Conservation (phyloP, 106 monocot species). For the Dendrobium chrysotoxum region DNA sequence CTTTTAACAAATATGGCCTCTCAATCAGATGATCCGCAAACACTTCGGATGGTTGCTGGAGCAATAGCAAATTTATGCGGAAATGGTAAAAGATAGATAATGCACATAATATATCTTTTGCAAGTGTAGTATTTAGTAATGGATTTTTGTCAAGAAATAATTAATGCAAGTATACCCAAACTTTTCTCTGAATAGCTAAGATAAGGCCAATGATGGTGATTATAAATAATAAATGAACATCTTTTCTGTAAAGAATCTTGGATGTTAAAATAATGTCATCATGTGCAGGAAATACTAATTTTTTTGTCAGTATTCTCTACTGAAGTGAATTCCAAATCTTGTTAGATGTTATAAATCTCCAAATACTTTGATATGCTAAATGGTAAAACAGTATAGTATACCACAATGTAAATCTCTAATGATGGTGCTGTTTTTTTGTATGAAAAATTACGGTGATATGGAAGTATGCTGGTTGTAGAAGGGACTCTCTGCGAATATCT, state of each 20-base stretch:
- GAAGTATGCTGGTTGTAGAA: neutral
- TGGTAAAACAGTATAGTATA: neutral
- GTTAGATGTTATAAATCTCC: neutral
- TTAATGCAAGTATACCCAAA: neutral
- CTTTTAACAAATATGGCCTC: slow-evolving; percentile 48
- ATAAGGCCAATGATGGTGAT: neutral
- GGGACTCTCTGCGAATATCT: neutral
- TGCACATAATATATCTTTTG: neutral
- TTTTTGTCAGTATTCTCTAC: neutral
- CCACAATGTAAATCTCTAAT: neutral
- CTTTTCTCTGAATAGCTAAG: neutral
- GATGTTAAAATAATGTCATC: neutral
- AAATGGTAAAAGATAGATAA: slow-evolving; percentile 44
- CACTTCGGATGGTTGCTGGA: slow-evolving; percentile 82
- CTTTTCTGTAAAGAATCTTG: neutral
- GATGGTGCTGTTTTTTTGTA: neutral
- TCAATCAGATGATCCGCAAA: slow-evolving; percentile 61
- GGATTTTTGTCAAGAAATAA: neutral
- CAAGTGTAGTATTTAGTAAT: neutral
- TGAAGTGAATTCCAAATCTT: neutral
- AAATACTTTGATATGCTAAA: neutral
- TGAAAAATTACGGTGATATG: neutral
- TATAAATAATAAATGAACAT: neutral
- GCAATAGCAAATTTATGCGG: slow-evolving; percentile 88
- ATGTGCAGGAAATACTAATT: neutral